A percentile compares a stretch with the other conserved stretches of the same genome.
phyloP scores from a whole-genome alignment of 2,329 filamentous ascomycete species.

The Endothia cerciana region DNA sequence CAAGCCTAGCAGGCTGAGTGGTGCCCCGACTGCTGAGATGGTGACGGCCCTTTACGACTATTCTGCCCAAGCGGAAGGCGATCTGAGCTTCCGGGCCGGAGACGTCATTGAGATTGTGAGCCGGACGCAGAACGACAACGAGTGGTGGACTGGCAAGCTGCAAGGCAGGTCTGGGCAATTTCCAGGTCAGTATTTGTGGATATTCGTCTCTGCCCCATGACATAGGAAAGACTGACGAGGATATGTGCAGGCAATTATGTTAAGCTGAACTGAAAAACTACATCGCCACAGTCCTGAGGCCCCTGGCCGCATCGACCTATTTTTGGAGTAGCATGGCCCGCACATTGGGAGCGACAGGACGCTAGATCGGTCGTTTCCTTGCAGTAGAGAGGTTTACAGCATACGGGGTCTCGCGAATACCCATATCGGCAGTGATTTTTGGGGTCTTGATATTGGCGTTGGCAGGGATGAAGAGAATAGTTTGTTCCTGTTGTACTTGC shows the following conservation, averaged over 20 bases:
- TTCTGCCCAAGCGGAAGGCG: constrained; percentile 91
- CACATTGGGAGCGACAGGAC: not conserved
- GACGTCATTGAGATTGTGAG: constrained; percentile 88
- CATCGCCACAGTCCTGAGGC: not conserved
- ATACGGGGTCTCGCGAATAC: constrained; percentile 27
- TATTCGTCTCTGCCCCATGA: not conserved
- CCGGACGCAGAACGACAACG: constrained; percentile 87
- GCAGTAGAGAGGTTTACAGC: constrained; percentile 24
- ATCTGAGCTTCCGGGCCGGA: constrained; percentile 86
- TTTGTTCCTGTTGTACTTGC: constrained; percentile 14
- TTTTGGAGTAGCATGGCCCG: not conserved
- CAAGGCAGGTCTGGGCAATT: constrained; percentile 87
- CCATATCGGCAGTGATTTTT: constrained; percentile 22
- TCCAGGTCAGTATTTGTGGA: constrained; percentile 68
- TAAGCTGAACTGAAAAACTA: constrained; percentile 39
- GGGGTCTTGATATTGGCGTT: constrained; percentile 18
- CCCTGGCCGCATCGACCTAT: not conserved
- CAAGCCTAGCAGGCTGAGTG: constrained; percentile 76
- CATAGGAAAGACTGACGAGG: constrained; percentile 1
- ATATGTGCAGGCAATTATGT: constrained; percentile 49
- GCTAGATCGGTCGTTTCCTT: constrained; percentile 9
- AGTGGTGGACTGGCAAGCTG: constrained; percentile 93
- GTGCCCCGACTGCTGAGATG: constrained; percentile 69
- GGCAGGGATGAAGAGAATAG: constrained; percentile 1
- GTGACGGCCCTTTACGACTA: constrained; percentile 95